Evolutionary conservation across 2,329 filamentous ascomycete genomes (phyloP), one percentile per base, ranked within the genome.

Genomic region (Pseudogymnoascus sp.): DNA sequence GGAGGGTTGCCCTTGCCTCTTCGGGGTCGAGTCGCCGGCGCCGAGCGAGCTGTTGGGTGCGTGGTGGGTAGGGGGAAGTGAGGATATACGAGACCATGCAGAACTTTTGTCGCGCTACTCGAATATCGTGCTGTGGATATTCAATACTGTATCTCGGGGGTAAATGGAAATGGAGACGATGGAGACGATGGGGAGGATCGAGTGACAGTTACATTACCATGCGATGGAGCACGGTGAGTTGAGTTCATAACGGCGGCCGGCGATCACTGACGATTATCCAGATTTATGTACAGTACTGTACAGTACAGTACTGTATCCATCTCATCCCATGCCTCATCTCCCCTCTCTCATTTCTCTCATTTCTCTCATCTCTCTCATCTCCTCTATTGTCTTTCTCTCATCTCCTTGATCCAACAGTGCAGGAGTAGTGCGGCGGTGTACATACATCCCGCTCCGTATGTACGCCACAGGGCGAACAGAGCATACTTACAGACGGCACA

Each of bases 61-160:
- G 5, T 3, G 39, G 41, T 48, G 41, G 41, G 41, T 48, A 48
- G 41, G 41, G 41, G 41, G 41, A 48, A 48, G 41, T 48, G 41
- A 48, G 23, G 41, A 48, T 48, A 48, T 48, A 48, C 23, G 41
- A 48, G 21, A 6, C 5, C 13, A 10, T 48, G 13, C 3, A 45
- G 41, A 28, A 48, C 8, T 38, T 8, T 38, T 8, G n/a, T n/a
- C 5, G n/a, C 8, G 9, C 28, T 30, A 8, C 28, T 30, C 28
- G 34, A 37, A 13, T 37, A 18, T 18, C 7, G 35, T 8, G 18
- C 35, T 38, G 18, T 38, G 35, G 15, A 38, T 38, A 19, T 3
- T 19, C 35, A 9, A 19, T n/a, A n/a, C n/a, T n/a, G n/a, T 21
- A 21, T 48, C 41, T 28, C n/a, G 41, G 41, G 41, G n/a, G 18